Base-by-base conservation (phyloP, 805 yeast genomes). In the Zygosaccharomyces bisporus region DNA sequence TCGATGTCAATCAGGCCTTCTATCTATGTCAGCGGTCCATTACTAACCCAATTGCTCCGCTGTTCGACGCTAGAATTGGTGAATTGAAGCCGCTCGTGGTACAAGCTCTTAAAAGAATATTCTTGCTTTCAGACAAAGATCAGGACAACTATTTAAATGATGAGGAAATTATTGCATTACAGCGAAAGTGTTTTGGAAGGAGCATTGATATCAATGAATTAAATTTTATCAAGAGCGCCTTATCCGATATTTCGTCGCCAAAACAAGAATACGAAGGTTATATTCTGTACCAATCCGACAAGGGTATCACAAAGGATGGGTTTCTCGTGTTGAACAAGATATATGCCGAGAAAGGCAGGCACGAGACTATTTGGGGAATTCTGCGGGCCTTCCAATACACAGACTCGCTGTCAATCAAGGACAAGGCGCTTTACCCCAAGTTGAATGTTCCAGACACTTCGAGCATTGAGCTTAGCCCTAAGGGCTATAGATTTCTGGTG, bases 321-420 rank as follows among this genome's bases (percentile, higher is more conserved):
- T 93, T 93, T 57, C 66, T 93, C 2, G 68, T 79, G 0, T 68
- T 93, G 42, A 89, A 87, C 64, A 85, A 83, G 57, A 66, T 86
- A 19, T 93, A 85, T 61, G 95, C 95, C 1, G 95, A 88, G 53
- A 78, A 79, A 29, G 99, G 99, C 0, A 71, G 98, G 24, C 98
- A 93, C 62, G 99, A 93, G 61, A 93, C 98, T 0, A 83, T 88
- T 0, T 93, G 99, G 99, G 95, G 96, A 0, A 87, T 93, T 16
- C 62, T 93, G 19, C 66, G 99, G 41, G 76, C 89, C 0, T 93
- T 86, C 63, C 86, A 87, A 58, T 93, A 93, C 58, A 91, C 98
- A 0, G 93, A 93, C 58, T 89, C 97, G 0, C 69, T 93, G 4
- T 87, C 96, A 0, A 72, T 93, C 21, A 81, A 81, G 52, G 95